phyloP scores from a whole-genome alignment of 345 rosid genomes.

The Gossypium herbaceum region DNA sequence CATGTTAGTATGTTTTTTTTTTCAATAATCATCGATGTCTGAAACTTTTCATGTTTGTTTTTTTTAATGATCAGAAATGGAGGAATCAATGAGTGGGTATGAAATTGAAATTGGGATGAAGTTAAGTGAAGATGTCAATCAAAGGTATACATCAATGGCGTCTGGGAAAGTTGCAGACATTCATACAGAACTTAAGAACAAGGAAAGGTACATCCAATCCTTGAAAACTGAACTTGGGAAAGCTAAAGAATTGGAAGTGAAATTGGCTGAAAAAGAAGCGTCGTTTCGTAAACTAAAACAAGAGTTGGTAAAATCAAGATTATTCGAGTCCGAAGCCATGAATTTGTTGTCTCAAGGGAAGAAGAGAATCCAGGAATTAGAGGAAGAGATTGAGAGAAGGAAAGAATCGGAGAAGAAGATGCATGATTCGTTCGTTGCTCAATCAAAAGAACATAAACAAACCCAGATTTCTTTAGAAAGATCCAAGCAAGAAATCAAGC shows the following conservation, averaged over 20 bases:
- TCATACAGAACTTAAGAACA: constrained; percentile 48
- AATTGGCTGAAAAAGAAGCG: constrained; percentile 33
- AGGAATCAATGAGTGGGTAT: constrained; percentile 8
- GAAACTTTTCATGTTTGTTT: background rate
- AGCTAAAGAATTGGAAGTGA: constrained; percentile 30
- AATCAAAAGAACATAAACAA: constrained; percentile 42
- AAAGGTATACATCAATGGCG: constrained; percentile 25
- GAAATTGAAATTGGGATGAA: constrained; percentile 38
- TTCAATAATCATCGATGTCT: background rate
- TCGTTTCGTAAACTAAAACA: constrained; percentile 27
- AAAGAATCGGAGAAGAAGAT: constrained; percentile 39
- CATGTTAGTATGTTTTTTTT: background rate
- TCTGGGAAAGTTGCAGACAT: constrained; percentile 52
- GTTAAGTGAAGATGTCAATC: constrained; percentile 31
- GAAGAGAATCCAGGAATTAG: constrained; percentile 39
- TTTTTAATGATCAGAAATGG: background rate
- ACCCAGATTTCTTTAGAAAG: constrained; percentile 45
- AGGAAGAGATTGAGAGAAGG: constrained; percentile 36
- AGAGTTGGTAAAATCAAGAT: constrained; percentile 21
- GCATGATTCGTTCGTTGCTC: constrained; percentile 33
- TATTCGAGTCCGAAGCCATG: constrained; percentile 5
- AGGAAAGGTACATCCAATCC: constrained; percentile 34
- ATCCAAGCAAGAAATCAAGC: constrained; percentile 38
- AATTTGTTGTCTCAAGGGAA: constrained; percentile 4
- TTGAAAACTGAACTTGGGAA: constrained; percentile 36